These are phyloP conservation scores for Venturiaceae sp. DNA, from an alignment of 2,329 filamentous ascomycete species.

Conservation along the genomic window DNA sequence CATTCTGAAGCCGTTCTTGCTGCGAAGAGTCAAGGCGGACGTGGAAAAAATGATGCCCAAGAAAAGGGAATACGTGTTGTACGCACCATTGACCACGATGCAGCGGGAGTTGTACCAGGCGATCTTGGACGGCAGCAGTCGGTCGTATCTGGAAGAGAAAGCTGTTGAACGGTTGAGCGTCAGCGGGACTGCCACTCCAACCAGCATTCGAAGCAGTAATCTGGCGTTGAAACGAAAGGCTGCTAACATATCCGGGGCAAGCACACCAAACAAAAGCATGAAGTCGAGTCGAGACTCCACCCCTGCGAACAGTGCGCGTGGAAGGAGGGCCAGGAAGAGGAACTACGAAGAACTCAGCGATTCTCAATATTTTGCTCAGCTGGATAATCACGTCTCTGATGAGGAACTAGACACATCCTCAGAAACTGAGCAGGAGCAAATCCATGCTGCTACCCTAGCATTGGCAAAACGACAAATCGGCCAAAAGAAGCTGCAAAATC, in stretches of 20 bases:
- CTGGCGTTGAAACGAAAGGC: conserved; percentile 50
- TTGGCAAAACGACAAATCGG: conserved; percentile 81
- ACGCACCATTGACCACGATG: conserved; percentile 81
- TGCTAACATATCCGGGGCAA: conserved; percentile 23
- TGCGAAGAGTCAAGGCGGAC: conserved; percentile 84
- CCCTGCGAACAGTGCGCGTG: conserved; percentile 47
- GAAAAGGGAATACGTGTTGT: conserved; percentile 93
- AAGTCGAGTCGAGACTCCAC: conserved; percentile 70
- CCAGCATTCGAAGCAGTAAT: conserved; percentile 31
- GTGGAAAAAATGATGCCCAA: conserved; percentile 87
- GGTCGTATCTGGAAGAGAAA: conserved; percentile 61
- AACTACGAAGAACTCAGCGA: conserved; percentile 68
- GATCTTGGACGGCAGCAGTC: conserved; percentile 49
- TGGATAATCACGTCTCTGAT: conserved; percentile 50
- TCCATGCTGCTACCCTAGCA: conserved; percentile 59
- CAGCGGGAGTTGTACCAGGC: conserved; percentile 86
- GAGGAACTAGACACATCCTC: conserved; percentile 27
- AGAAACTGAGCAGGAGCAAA: conserved; percentile 49
- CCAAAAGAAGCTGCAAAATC: conserved; percentile 86
- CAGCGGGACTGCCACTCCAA: conserved; percentile 38
- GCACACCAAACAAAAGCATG: conserved; percentile 54
- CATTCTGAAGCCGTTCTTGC: conserved; percentile 81
- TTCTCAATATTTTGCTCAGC: conserved; percentile 69
- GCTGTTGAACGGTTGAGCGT: conserved; percentile 54
- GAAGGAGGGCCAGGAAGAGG: conserved; percentile 44